Conservation (phyloP, 2,329 filamentous ascomycete genomes). For the Hyphodiscus sp. region DNA sequence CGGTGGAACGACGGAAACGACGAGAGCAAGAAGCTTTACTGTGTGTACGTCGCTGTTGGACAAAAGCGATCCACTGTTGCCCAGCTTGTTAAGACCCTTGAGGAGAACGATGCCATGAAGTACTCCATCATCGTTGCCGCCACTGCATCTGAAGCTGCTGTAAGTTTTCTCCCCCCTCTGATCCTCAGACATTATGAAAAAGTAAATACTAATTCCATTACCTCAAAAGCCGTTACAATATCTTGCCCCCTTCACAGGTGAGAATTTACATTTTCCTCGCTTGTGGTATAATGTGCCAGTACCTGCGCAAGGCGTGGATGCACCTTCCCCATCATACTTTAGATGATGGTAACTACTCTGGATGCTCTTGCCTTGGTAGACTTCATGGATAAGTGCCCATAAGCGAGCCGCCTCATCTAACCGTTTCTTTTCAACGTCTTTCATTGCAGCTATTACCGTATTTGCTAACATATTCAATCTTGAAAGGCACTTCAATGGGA, state of each 20-base stretch:
- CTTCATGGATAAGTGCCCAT: no score
- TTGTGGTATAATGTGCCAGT: no score
- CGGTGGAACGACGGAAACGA: slow-evolving; percentile 85
- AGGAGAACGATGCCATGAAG: slow-evolving; percentile 99
- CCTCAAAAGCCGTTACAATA: slow-evolving; percentile 65
- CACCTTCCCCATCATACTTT: no score
- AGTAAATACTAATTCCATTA: slow-evolving; percentile 1
- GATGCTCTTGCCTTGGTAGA: no score
- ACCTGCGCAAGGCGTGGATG: no score
- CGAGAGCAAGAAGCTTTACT: slow-evolving; percentile 99
- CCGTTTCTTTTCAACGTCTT: no score
- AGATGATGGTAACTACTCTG: no score
- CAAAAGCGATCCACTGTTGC: slow-evolving; percentile 99
- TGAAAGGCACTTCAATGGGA: no score
- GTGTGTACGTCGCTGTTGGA: slow-evolving; percentile 96
- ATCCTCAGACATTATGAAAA: background rate
- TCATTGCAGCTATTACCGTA: no score
- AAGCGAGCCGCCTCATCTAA: no score
- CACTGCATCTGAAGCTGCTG: slow-evolving; percentile 90
- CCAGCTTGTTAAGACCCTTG: slow-evolving; percentile 98
- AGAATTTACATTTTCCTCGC: no score
- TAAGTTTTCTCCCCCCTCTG: slow-evolving; percentile 29
- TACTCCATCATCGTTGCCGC: slow-evolving; percentile 91
- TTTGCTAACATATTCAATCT: no score
- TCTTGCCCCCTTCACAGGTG: slow-evolving; percentile 87